A percentile compares a stretch with the other conserved stretches of the same genome.
Conservation (phyloP, 805 yeast species). For the Hanseniaspora taiwanica region DNA sequence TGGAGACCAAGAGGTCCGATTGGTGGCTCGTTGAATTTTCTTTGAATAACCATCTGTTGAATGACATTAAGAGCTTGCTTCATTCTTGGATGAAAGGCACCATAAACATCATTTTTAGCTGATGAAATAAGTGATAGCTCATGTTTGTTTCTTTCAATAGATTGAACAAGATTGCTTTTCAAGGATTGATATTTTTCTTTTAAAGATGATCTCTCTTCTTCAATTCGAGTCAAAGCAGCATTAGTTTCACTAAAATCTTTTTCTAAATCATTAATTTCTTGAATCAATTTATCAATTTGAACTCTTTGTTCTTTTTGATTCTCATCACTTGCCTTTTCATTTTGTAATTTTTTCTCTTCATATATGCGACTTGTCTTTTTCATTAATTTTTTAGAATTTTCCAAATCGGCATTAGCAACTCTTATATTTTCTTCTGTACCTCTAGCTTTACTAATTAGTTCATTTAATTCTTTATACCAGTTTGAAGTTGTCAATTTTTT, state of each 20-base stretch:
- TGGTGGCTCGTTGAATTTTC: slow-evolving; percentile 37
- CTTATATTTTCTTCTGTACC: background rate
- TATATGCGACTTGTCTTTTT: slow-evolving; percentile 12
- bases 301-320: slow-evolving; percentile 13
- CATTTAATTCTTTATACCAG: background rate
- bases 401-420: background rate
- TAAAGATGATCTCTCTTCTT: slow-evolving; percentile 12
- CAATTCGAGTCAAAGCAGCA: slow-evolving; percentile 15
- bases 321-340: slow-evolving; percentile 9
- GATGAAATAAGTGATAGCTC: slow-evolving; percentile 18
- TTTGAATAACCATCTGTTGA: slow-evolving; percentile 13
- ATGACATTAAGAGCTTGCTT: slow-evolving; percentile 31
- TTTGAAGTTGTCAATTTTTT: background rate
- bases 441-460: background rate
- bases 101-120: slow-evolving; percentile 21
- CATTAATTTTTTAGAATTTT: slow-evolving; percentile 8
- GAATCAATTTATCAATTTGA: slow-evolving; percentile 13
- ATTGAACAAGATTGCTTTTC: slow-evolving; percentile 5
- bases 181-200: slow-evolving; percentile 5
- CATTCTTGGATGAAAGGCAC: slow-evolving; percentile 40
- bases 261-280: slow-evolving; percentile 12
- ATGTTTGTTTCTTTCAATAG: slow-evolving; percentile 8
- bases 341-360: slow-evolving; percentile 7
- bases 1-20: slow-evolving; percentile 70
- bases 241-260: slow-evolving; percentile 11